A percentile compares a stretch with the other conserved stretches of the same genome.
phyloP scores from a whole-genome alignment of 106 monocot species.

The Agapanthus africanus region DNA sequence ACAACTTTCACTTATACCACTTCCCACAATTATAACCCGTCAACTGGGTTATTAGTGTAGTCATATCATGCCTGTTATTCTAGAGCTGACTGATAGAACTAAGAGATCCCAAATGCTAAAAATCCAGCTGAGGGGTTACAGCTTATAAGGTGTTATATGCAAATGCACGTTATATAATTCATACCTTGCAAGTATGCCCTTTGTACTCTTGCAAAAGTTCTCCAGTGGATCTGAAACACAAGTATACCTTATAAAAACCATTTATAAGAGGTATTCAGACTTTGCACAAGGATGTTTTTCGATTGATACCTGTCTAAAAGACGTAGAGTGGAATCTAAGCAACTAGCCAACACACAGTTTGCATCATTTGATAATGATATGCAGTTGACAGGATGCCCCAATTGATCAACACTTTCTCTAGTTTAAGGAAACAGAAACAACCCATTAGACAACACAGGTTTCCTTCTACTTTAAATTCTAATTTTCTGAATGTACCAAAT shows the following conservation, averaged over 20 bases:
- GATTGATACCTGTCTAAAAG: slow-evolving; percentile 75
- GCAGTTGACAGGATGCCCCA: slow-evolving; percentile 91
- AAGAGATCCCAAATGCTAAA: too few relatives aligned
- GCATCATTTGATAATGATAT: slow-evolving; percentile 90
- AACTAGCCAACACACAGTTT: slow-evolving; percentile 85
- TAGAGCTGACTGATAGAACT: too few relatives aligned
- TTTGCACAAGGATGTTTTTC: background rate
- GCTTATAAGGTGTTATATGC: background rate
- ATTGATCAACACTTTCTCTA: slow-evolving; percentile 81
- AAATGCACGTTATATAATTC: background rate
- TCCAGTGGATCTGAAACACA: slow-evolving; percentile 36
- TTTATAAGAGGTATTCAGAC: background rate
- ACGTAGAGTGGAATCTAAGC: slow-evolving; percentile 85
- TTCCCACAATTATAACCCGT: too few relatives aligned
- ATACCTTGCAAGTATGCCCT: slow-evolving; percentile 92
- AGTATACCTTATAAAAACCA: background rate
- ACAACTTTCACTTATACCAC: too few relatives aligned
- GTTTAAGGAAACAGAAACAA: slow-evolving; percentile 2
- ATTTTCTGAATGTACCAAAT: background rate
- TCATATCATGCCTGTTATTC: too few relatives aligned
- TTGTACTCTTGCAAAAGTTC: slow-evolving; percentile 95
- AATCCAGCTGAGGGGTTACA: too few relatives aligned
- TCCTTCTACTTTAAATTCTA: background rate
- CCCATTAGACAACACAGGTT: background rate
- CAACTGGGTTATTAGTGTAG: too few relatives aligned